phyloP scores from a whole-genome alignment of 768 basidiomycete species.

The Termitomyces titanicus region DNA sequence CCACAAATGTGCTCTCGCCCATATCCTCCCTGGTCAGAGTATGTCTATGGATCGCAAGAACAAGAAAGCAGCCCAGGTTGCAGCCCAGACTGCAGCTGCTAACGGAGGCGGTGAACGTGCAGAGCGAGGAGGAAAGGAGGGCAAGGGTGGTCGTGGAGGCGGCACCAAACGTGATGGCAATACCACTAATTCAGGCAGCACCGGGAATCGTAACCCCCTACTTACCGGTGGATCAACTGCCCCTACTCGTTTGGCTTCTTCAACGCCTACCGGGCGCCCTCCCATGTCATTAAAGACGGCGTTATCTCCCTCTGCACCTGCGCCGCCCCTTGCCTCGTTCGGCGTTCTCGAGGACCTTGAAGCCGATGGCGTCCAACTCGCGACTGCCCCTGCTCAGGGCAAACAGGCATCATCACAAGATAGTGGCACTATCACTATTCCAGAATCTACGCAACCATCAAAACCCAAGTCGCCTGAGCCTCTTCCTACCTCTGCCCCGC shows the following conservation, averaged over 20 bases:
- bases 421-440: not conserved
- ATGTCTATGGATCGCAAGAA: slow-evolving; percentile 98
- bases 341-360: slow-evolving; percentile 59
- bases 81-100: slow-evolving; percentile 43
- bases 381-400: slow-evolving; percentile 40
- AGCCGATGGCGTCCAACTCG: slow-evolving; percentile 34
- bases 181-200: slow-evolving; percentile 14
- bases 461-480: slow-evolving; percentile 41
- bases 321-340: slow-evolving; percentile 71
- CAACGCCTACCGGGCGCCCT: slow-evolving; percentile 41
- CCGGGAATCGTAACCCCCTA: slow-evolving; percentile 34
- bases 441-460: slow-evolving; percentile 6
- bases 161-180: slow-evolving; percentile 35
- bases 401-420: slow-evolving; percentile 23
- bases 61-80: slow-evolving; percentile 84
- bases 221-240: slow-evolving; percentile 62
- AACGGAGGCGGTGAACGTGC: slow-evolving; percentile 27
- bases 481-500: slow-evolving; percentile 56
- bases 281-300: slow-evolving; percentile 69
- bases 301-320: slow-evolving; percentile 74
- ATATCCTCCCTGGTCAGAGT: slow-evolving; percentile 89
- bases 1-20: slow-evolving; percentile 88
- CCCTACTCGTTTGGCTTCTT: slow-evolving; percentile 49
- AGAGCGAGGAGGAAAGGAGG: slow-evolving; percentile 17
- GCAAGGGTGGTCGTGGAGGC: slow-evolving; percentile 32